Percentiles rank a stretch among this genome's conserved stretches.
Evolutionary conservation across 441 rosid species (phyloP).

Genomic region (Aquilaria agallochum): DNA sequence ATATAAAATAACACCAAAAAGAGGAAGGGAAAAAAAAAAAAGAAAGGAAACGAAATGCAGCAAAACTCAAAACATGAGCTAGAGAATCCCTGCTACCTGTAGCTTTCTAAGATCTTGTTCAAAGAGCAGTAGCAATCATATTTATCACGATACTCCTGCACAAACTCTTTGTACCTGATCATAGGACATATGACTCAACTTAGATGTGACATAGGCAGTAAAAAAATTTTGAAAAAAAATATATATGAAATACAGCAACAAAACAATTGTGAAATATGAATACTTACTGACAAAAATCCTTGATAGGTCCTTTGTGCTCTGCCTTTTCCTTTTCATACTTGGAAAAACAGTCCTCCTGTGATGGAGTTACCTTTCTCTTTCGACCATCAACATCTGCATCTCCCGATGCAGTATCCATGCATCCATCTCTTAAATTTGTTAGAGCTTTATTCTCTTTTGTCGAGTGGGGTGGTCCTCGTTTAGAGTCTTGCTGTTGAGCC

Average conservation of each 20-base stretch:
- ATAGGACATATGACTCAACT: constrained; percentile 14
- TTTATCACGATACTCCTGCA: constrained; percentile 80
- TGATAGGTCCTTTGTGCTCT: constrained; percentile 77
- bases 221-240: not conserved
- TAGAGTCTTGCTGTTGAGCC: constrained; percentile 43
- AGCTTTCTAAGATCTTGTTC: constrained; percentile 65
- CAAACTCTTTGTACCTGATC: constrained; percentile 74
- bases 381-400: constrained; percentile 41
- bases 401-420: constrained; percentile 34
- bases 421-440: constrained; percentile 37
- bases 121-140: constrained; percentile 70
- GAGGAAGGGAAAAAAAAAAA: constrained; percentile 4
- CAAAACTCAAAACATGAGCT: not conserved
- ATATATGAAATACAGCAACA: not conserved
- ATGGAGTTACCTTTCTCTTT: constrained; percentile 50
- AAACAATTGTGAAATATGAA: constrained; percentile 8
- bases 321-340: constrained; percentile 84
- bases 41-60: constrained; percentile 1
- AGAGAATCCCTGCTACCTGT: constrained; percentile 55
- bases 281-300: constrained; percentile 81
- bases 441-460: constrained; percentile 51
- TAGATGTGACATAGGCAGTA: constrained; percentile 12
- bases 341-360: constrained; percentile 59
- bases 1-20: constrained; percentile 1
- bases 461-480: constrained; percentile 44